phyloP scores from a whole-genome alignment of 78 protist genomes.

The Creolimax fragrantissima region DNA sequence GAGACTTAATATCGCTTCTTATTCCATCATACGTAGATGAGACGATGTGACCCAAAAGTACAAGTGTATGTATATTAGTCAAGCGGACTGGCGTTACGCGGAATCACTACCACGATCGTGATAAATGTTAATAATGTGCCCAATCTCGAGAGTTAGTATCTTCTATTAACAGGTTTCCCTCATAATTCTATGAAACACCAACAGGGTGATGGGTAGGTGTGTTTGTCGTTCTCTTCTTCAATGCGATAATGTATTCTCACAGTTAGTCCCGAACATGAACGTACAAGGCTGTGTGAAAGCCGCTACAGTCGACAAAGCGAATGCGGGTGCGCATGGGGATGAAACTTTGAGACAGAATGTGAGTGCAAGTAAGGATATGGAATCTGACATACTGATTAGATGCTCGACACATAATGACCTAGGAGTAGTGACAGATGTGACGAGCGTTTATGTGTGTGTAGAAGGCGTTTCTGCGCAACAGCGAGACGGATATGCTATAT shows the following conservation, averaged over 20 bases:
- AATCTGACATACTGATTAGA: neutral
- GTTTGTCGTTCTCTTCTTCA: too few relatives aligned
- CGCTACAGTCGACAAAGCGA: neutral
- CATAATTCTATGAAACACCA: too few relatives aligned
- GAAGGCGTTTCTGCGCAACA: neutral
- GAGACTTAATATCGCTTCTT: neutral
- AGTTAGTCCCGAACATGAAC: neutral
- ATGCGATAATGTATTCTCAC: neutral
- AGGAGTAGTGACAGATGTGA: neutral
- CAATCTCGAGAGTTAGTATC: too few relatives aligned
- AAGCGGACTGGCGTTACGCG: too few relatives aligned
- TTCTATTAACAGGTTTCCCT: too few relatives aligned
- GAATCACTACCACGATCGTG: too few relatives aligned
- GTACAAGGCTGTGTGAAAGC: neutral
- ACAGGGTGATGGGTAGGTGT: too few relatives aligned
- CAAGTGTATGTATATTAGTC: too few relatives aligned
- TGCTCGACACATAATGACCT: neutral
- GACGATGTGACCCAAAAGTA: too few relatives aligned
- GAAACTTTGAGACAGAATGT: neutral
- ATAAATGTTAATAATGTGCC: too few relatives aligned
- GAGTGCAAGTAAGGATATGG: neutral
- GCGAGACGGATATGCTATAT: neutral
- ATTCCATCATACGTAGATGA: neutral
- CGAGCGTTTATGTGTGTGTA: neutral
- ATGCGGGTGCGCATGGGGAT: neutral